phyloP scores from a whole-genome alignment of 2,329 filamentous ascomycete species.

The Hypoxylon sp. region DNA sequence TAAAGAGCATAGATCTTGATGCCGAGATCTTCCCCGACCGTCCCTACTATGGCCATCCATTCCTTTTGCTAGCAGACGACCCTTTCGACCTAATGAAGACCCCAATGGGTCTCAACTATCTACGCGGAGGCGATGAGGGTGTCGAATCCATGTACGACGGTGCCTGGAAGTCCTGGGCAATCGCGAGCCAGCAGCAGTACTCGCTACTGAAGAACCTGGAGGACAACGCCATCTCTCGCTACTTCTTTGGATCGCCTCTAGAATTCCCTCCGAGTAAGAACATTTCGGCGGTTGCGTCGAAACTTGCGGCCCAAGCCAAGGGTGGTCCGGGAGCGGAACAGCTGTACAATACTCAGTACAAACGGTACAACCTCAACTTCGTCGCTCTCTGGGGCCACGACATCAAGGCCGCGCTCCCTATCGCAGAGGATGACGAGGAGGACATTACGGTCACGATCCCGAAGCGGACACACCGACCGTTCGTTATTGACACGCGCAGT shows the following conservation, averaged over 20 bases:
- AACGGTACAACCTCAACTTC: slow-evolving; percentile 67
- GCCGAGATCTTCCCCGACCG: slow-evolving; percentile 51
- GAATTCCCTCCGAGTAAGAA: slow-evolving; percentile 42
- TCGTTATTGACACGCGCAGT: slow-evolving; percentile 67
- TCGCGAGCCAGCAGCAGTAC: slow-evolving; percentile 63
- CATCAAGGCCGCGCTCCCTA: slow-evolving; percentile 60
- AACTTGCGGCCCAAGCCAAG: slow-evolving; percentile 30
- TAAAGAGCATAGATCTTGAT: slow-evolving; percentile 21
- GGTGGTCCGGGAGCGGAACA: slow-evolving; percentile 49
- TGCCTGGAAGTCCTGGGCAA: slow-evolving; percentile 63
- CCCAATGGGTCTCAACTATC: slow-evolving; percentile 57
- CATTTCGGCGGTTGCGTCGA: slow-evolving; percentile 30
- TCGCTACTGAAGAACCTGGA: slow-evolving; percentile 66
- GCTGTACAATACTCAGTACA: slow-evolving; percentile 62
- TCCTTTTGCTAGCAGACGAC: slow-evolving; percentile 60
- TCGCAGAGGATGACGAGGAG: slow-evolving; percentile 62
- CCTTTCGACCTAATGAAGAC: slow-evolving; percentile 60
- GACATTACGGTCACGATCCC: slow-evolving; percentile 59
- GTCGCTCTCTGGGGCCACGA: slow-evolving; percentile 66
- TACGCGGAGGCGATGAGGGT: slow-evolving; percentile 43
- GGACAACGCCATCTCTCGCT: slow-evolving; percentile 58
- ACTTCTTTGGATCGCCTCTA: slow-evolving; percentile 60
- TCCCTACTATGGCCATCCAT: slow-evolving; percentile 62
- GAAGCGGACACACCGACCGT: slow-evolving; percentile 55
- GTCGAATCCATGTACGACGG: slow-evolving; percentile 53